A percentile compares a stretch with the other conserved stretches of the same genome.
Conservation (phyloP, 1,284 basidiomycete species). For the Ganoderma lucidum region DNA sequence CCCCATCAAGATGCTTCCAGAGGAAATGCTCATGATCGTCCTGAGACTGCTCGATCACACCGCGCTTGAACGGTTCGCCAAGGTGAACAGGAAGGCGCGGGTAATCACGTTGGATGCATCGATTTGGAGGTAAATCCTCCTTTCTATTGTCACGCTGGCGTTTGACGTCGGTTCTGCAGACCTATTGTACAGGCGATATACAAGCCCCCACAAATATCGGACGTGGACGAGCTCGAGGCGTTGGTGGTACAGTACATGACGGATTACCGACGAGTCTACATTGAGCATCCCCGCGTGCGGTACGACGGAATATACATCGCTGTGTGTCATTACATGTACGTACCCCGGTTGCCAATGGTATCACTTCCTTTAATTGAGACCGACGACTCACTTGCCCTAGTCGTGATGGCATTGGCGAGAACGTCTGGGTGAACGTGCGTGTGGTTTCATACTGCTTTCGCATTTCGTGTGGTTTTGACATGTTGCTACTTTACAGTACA, state of each 20-base stretch:
- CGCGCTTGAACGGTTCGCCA: slow-evolving; percentile 80
- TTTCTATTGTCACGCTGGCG: not conserved
- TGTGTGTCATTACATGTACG: slow-evolving; percentile 86
- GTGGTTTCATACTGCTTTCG: slow-evolving; percentile 1
- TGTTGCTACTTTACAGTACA: slow-evolving; percentile 52
- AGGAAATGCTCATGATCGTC: slow-evolving; percentile 78
- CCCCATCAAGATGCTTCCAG: slow-evolving; percentile 69
- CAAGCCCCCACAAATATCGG: slow-evolving; percentile 73
- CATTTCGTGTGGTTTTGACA: not conserved
- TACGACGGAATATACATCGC: slow-evolving; percentile 91
- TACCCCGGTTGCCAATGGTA: slow-evolving; percentile 27
- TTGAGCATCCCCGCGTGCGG: slow-evolving; percentile 85
- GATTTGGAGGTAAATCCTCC: slow-evolving; percentile 78
- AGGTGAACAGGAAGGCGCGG: slow-evolving; percentile 76
- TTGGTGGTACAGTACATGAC: slow-evolving; percentile 60
- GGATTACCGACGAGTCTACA: slow-evolving; percentile 78
- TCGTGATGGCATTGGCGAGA: slow-evolving; percentile 81
- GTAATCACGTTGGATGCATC: slow-evolving; percentile 70
- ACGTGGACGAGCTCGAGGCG: slow-evolving; percentile 52
- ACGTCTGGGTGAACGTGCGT: slow-evolving; percentile 84
- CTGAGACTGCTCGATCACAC: slow-evolving; percentile 69
- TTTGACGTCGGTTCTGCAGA: slow-evolving; percentile 13
- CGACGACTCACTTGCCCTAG: slow-evolving; percentile 45
- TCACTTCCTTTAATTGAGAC: slow-evolving; percentile 18
- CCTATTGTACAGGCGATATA: slow-evolving; percentile 59